These are phyloP conservation scores for Globisporangium parvum DNA, from an alignment of 352 stramenopile species.

Conservation along the genomic window DNA sequence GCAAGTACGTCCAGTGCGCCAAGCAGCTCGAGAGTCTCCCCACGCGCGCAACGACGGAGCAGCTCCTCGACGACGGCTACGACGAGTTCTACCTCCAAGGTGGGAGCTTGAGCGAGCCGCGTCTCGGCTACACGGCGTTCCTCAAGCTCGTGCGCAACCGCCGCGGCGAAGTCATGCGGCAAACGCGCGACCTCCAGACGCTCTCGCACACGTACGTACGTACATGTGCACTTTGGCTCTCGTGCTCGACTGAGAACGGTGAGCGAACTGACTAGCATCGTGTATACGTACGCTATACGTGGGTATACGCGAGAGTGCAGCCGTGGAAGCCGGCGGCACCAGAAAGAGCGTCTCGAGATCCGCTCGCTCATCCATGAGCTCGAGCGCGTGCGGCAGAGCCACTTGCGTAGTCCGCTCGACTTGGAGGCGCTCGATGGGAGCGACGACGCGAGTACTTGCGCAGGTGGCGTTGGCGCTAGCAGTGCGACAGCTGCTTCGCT, in stretches of 20 bases:
- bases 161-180: conserved; percentile 36
- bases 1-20: conserved; percentile 57
- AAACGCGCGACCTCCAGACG: conserved; percentile 12
- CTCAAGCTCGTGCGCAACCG: conserved; percentile 66
- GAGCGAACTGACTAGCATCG: not conserved
- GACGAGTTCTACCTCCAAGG: conserved; percentile 68
- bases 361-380: conserved; percentile 46
- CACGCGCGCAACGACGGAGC: conserved; percentile 43
- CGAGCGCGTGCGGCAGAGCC: conserved; percentile 36
- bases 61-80: conserved; percentile 57
- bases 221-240: too few relatives aligned
- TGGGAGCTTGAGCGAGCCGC: conserved; percentile 46
- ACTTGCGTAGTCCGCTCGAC: conserved; percentile 12
- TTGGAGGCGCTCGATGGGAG: conserved; percentile 18
- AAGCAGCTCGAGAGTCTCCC: conserved; percentile 42
- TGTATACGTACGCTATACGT: not conserved
- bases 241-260: not conserved
- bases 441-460: not conserved
- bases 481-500: not conserved
- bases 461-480: not conserved
- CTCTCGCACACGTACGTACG: conserved; percentile 17
- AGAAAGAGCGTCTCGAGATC: conserved; percentile 55
- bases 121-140: conserved; percentile 52
- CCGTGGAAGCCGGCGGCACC: conserved; percentile 18
- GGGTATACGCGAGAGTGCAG: conserved; percentile 4